Conservation (phyloP, 1,284 basidiomycete species). For the Mycena citricolor region DNA sequence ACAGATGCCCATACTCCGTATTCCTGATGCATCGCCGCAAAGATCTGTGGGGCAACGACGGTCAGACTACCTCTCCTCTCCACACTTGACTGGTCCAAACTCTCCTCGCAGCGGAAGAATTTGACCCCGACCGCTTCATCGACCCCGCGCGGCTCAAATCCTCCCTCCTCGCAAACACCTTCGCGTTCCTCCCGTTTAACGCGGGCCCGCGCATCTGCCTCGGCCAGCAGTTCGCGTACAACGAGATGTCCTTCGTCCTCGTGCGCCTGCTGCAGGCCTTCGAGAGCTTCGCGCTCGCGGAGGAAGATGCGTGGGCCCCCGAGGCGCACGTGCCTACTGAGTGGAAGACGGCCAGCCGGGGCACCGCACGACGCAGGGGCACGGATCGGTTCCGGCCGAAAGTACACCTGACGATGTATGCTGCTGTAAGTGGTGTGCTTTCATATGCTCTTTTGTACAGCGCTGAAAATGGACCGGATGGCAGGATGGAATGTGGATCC, state of each 20-base stretch:
- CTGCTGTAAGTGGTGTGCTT: constrained; percentile 11
- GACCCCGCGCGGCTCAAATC: constrained; percentile 20
- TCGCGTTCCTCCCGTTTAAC: constrained; percentile 25
- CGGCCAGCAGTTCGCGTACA: constrained; percentile 48
- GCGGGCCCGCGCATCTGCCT: constrained; percentile 24
- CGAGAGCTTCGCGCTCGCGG: constrained; percentile 37
- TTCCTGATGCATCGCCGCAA: constrained; percentile 37
- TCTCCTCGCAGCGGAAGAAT: constrained; percentile 17
- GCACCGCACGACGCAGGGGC: constrained; percentile 29
- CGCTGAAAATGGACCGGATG: not conserved
- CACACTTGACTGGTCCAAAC: not conserved
- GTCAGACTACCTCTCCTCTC: constrained; percentile 16
- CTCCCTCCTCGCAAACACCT: constrained; percentile 21
- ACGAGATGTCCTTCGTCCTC: constrained; percentile 52
- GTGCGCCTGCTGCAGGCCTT: constrained; percentile 52
- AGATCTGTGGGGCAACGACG: constrained; percentile 38
- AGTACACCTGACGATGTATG: constrained; percentile 42
- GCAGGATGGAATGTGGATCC: constrained; percentile 23
- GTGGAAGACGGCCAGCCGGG: constrained; percentile 28
- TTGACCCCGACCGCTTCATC: constrained; percentile 25
- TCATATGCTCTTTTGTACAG: not conserved
- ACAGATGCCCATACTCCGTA: constrained; percentile 28
- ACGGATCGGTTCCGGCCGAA: constrained; percentile 40
- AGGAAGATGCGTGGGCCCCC: constrained; percentile 33
- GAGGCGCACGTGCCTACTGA: constrained; percentile 33